Evolutionary conservation across 768 basidiomycete genomes (phyloP).

Genomic region (Russula earlei): DNA sequence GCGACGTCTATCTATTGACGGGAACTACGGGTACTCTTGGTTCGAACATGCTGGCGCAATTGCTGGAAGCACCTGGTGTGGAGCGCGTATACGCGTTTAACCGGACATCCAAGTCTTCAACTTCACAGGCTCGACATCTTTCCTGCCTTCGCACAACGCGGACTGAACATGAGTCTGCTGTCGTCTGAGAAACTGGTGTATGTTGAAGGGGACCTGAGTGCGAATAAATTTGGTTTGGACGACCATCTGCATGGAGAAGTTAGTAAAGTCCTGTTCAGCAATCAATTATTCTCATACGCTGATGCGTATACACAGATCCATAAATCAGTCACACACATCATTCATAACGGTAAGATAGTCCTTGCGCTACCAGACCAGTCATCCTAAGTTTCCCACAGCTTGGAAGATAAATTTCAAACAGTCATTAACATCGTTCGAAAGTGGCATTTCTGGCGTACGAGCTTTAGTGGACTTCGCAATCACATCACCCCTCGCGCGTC

Average conservation of each 20-base stretch:
- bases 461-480: constrained; percentile 21
- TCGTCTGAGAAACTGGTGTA: constrained; percentile 19
- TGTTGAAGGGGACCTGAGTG: constrained; percentile 21
- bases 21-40: constrained; percentile 24
- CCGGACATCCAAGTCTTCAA: constrained; percentile 5
- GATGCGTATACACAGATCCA: neutral
- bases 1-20: constrained; percentile 20
- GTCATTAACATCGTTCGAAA: constrained; percentile 21
- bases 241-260: constrained; percentile 15
- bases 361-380: neutral
- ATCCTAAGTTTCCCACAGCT: constrained; percentile 6
- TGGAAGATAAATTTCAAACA: constrained; percentile 24
- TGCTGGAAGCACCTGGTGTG: constrained; percentile 13
- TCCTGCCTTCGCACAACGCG: constrained; percentile 16
- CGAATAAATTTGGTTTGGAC: constrained; percentile 8
- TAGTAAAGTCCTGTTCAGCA: neutral
- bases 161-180: constrained; percentile 16
- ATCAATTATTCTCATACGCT: neutral
- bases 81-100: constrained; percentile 23
- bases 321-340: constrained; percentile 18
- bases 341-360: constrained; percentile 19
- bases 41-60: constrained; percentile 20
- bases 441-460: constrained; percentile 17
- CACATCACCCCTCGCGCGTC: constrained; percentile 9
- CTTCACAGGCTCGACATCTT: constrained; percentile 15